These are phyloP conservation scores for Colletotrichum lupini DNA, from an alignment of 2,329 filamentous ascomycete genomes.

Conservation along the genomic window DNA sequence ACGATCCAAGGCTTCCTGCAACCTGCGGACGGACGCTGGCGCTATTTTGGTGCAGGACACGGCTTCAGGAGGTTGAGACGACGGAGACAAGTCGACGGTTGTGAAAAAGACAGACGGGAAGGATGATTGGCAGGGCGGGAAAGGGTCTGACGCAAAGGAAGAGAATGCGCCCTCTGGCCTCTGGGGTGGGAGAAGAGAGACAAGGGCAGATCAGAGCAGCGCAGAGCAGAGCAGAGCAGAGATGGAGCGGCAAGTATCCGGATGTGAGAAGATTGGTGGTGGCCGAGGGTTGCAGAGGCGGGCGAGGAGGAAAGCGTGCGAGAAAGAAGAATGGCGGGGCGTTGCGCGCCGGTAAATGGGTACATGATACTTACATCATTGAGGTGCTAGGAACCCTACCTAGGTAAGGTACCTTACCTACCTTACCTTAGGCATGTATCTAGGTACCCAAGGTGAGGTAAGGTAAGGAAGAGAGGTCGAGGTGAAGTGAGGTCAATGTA, in stretches of 20 bases:
- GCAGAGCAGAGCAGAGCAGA: not conserved
- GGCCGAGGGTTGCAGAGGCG: not conserved
- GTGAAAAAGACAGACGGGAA: slow-evolving; percentile 22
- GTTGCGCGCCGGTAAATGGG: slow-evolving; percentile 9
- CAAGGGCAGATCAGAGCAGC: not conserved
- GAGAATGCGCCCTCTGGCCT: not conserved
- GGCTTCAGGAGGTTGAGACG: slow-evolving; percentile 32
- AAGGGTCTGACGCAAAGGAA: slow-evolving; percentile 30
- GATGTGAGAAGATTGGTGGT: not conserved
- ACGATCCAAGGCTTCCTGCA: slow-evolving; percentile 8
- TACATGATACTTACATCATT: not conserved
- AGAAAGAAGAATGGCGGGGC: not conserved
- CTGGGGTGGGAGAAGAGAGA: not conserved
- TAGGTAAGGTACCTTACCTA: not conserved
- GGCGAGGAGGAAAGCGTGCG: slow-evolving; percentile 9
- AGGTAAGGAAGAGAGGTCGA: slow-evolving; percentile 7
- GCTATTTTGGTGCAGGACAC: slow-evolving; percentile 32
- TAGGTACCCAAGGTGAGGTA: not conserved
- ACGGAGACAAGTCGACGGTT: slow-evolving; percentile 19
- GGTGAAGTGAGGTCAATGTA: slow-evolving; percentile 1
- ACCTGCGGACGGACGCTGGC: slow-evolving; percentile 27
- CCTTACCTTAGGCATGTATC: not conserved
- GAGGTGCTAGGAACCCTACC: not conserved
- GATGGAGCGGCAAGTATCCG: not conserved
- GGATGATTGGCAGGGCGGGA: slow-evolving; percentile 33